phyloP scores from a whole-genome alignment of 176 grass and related monocot genomes.

The Raddia distichophylla region DNA sequence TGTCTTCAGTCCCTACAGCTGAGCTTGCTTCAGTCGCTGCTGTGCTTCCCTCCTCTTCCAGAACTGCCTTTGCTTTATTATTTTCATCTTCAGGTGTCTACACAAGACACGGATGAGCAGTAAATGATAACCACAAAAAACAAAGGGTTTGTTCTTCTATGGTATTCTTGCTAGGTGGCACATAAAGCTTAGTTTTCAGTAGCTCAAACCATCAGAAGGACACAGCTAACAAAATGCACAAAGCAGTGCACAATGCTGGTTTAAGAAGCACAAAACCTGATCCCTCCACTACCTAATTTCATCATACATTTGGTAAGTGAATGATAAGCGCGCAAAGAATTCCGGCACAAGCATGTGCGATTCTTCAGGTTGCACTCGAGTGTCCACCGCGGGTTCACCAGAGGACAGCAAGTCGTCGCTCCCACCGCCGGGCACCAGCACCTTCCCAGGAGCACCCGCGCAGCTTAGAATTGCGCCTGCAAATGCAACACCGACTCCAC shows the following conservation, averaged over 20 bases:
- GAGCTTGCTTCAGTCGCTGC: conserved; percentile 22
- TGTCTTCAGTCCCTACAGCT: conserved; percentile 31
- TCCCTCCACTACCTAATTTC: background rate
- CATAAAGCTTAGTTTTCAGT: conserved; percentile 25
- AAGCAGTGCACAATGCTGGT: background rate
- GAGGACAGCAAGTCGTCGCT: conserved; percentile 57
- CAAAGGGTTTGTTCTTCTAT: background rate
- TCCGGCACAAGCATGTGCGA: background rate
- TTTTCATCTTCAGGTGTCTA: conserved; percentile 50
- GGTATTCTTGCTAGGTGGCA: background rate
- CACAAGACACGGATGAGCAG: background rate
- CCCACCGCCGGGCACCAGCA: conserved; percentile 65
- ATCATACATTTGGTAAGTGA: conserved; percentile 11
- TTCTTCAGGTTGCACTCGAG: conserved; percentile 36
- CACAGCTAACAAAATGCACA: conserved; percentile 20
- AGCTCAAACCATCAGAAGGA: background rate
- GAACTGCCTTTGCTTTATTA: conserved; percentile 26
- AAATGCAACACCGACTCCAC: conserved; percentile 11
- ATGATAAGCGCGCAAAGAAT: background rate
- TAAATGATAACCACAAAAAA: background rate
- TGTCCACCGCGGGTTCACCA: conserved; percentile 19
- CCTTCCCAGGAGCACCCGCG: conserved; percentile 59
- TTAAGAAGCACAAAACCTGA: conserved; percentile 22
- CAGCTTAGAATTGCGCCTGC: conserved; percentile 55
- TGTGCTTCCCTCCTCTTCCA: conserved; percentile 23